These are phyloP conservation scores for Termitomyces sp. DNA, from an alignment of 768 basidiomycete species.

Conservation along the genomic window DNA sequence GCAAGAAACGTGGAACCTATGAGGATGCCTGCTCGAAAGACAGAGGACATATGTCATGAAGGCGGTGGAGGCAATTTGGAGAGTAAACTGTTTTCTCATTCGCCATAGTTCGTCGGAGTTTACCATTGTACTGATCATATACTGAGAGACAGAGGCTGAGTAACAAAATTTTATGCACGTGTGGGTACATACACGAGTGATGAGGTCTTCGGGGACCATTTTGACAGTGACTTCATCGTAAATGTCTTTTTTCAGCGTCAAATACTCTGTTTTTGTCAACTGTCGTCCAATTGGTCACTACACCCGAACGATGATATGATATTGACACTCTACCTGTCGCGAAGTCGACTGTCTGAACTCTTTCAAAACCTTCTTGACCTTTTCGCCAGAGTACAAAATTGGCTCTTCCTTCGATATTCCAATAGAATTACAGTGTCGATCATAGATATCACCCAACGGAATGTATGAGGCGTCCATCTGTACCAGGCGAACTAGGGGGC, in stretches of 20 bases:
- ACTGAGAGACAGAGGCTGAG: conserved; percentile 43
- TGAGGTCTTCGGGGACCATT: conserved; percentile 84
- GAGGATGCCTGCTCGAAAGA: conserved; percentile 77
- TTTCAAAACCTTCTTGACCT: conserved; percentile 64
- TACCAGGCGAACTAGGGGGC: conserved; percentile 77
- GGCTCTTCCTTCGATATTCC: conserved; percentile 86
- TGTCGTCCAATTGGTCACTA: conserved; percentile 20
- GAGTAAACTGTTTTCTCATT: conserved; percentile 94
- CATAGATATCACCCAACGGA: conserved; percentile 90
- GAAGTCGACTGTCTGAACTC: conserved; percentile 49
- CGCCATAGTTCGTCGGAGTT: conserved; percentile 87
- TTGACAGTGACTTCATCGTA: conserved; percentile 85
- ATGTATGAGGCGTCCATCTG: conserved; percentile 92
- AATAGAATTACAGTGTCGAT: conserved; percentile 73
- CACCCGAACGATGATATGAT: background rate
- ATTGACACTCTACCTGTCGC: conserved; percentile 32
- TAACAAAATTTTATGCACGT: background rate
- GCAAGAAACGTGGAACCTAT: conserved; percentile 86
- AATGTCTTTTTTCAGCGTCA: conserved; percentile 74
- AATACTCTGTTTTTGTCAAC: conserved; percentile 61
- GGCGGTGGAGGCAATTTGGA: conserved; percentile 81
- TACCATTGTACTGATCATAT: conserved; percentile 84
- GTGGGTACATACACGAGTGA: conserved; percentile 60
- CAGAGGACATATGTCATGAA: conserved; percentile 91
- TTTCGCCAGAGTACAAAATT: conserved; percentile 79